phyloP scores from a whole-genome alignment of 2,329 filamentous ascomycete species.

The Cladosporium sp. region DNA sequence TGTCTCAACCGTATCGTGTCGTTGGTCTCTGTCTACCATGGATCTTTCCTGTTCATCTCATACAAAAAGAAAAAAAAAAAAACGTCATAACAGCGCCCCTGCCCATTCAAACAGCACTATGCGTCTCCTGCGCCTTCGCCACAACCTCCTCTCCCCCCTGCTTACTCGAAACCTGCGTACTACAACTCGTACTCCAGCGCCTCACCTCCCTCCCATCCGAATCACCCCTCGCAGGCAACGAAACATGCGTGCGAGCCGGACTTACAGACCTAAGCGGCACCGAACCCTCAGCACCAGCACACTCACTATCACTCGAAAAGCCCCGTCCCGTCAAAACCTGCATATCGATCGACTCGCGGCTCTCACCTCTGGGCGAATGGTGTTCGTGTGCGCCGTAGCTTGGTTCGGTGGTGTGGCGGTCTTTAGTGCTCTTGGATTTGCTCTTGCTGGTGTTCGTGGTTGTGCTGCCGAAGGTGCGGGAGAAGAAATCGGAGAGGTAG shows the following conservation, averaged over 20 bases:
- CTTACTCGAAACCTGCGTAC: background rate
- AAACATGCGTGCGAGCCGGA: background rate
- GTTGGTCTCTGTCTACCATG: too few relatives aligned
- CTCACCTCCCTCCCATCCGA: background rate
- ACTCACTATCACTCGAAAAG: background rate
- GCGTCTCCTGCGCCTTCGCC: background rate
- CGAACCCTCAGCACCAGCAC: background rate
- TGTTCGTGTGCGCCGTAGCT: background rate
- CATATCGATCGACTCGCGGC: slow-evolving; percentile 1
- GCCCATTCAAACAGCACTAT: background rate
- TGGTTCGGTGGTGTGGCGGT: too few relatives aligned
- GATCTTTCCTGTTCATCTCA: too few relatives aligned
- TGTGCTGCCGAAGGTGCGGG: background rate
- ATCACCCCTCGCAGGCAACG: background rate
- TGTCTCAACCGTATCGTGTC: too few relatives aligned
- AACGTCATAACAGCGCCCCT: too few relatives aligned
- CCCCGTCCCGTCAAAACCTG: background rate
- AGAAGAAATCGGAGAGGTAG: slow-evolving; percentile 17
- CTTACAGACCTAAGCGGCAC: background rate
- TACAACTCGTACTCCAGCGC: background rate
- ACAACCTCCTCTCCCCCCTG: background rate
- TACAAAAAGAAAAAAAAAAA: too few relatives aligned
- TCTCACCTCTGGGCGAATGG: background rate
- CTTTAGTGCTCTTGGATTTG: background rate
- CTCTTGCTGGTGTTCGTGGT: background rate